Evolutionary conservation across 805 yeast species (phyloP).

Genomic region (Saccharomyces kudriavzevii): DNA sequence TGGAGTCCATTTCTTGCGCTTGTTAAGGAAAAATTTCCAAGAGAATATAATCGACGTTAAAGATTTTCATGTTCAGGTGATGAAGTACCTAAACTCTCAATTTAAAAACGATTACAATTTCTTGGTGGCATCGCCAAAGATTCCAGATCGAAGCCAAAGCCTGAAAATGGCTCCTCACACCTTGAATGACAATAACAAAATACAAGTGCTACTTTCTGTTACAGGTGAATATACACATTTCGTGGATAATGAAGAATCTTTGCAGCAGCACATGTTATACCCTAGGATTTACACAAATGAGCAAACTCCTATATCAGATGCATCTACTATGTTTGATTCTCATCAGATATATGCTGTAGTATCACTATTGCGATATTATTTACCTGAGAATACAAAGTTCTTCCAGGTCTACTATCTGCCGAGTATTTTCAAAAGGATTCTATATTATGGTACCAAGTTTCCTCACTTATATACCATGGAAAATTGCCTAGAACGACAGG

Average conservation of each 20-base stretch:
- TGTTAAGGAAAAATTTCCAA: constrained; percentile 1
- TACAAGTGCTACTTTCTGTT: not conserved
- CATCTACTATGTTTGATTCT: not conserved
- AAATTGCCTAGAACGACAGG: constrained; percentile 4
- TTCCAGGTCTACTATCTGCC: constrained; percentile 4
- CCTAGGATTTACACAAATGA: not conserved
- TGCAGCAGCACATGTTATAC: not conserved
- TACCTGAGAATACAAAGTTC: constrained; percentile 11
- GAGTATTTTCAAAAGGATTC: constrained; percentile 7
- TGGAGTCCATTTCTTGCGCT: not conserved
- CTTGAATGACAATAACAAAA: not conserved
- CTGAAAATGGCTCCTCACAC: not conserved
- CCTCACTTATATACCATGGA: constrained; percentile 2
- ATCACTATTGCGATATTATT: constrained; percentile 5
- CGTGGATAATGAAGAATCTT: not conserved
- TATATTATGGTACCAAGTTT: constrained; percentile 7
- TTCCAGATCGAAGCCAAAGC: not conserved
- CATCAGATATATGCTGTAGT: constrained; percentile 5
- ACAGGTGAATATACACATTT: not conserved
- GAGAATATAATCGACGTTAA: not conserved
- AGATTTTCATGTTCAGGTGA: constrained; percentile 5
- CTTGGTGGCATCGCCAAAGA: not conserved
- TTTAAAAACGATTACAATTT: constrained; percentile 4
- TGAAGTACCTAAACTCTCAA: constrained; percentile 4
- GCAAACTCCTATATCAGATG: not conserved